Conservation (phyloP, 176 grass and related monocot genomes). For the Avena sativa region DNA sequence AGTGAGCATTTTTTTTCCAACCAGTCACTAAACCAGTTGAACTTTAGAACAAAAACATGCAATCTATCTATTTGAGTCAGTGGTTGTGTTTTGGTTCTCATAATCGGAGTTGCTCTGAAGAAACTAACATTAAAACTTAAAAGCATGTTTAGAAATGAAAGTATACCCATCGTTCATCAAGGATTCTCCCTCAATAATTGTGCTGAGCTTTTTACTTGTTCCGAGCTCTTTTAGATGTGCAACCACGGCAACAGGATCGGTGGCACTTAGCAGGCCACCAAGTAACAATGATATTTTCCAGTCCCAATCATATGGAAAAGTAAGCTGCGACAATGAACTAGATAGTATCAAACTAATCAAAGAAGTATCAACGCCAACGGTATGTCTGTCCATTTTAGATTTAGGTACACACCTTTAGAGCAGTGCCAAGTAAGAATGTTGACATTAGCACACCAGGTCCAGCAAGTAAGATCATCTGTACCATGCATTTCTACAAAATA, state of each 20-base stretch:
- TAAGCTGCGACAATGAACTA: slow-evolving; percentile 50
- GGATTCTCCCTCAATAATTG: slow-evolving; percentile 96
- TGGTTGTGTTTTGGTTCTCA: slow-evolving; percentile 16
- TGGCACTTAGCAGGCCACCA: slow-evolving; percentile 89
- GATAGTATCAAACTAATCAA: slow-evolving; percentile 24
- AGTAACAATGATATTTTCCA: slow-evolving; percentile 92
- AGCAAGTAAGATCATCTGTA: slow-evolving; percentile 88
- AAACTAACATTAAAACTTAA: neutral
- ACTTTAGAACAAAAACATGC: neutral
- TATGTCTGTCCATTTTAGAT: neutral
- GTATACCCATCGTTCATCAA: slow-evolving; percentile 92
- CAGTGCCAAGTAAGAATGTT: slow-evolving; percentile 72
- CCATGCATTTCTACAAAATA: slow-evolving; percentile 84
- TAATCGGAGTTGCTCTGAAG: neutral
- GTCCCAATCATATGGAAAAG: slow-evolving; percentile 88
- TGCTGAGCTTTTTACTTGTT: slow-evolving; percentile 90
- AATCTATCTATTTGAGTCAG: neutral
- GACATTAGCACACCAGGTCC: slow-evolving; percentile 92
- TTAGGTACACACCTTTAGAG: slow-evolving; percentile 63
- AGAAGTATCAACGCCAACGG: slow-evolving; percentile 5
- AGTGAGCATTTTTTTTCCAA: neutral
- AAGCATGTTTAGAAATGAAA: neutral
- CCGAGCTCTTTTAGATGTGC: slow-evolving; percentile 88
- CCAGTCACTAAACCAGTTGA: neutral
- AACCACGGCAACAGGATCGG: slow-evolving; percentile 89